Evolutionary conservation across 2,329 filamentous ascomycete genomes (phyloP).

Genomic region (Cordyceps cicadae): DNA sequence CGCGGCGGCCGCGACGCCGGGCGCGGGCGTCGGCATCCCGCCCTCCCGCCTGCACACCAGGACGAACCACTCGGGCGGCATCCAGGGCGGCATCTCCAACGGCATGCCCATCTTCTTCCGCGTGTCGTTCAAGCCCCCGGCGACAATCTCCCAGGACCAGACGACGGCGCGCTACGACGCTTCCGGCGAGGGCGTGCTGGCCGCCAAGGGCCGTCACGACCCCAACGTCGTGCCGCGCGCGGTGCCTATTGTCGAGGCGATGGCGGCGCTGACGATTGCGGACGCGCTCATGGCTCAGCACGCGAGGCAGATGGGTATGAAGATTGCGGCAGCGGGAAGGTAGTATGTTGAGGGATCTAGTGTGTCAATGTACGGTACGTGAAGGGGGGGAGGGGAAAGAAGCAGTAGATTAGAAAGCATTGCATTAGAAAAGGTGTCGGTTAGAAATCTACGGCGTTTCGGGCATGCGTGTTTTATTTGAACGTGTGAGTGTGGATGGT

Average conservation of each 20-base stretch:
- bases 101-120: constrained; percentile 81
- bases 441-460: constrained; percentile 17
- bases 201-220: constrained; percentile 90
- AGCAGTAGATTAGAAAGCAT: constrained; percentile 18
- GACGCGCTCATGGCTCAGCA: constrained; percentile 82
- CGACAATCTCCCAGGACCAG: constrained; percentile 87
- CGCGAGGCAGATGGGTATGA: constrained; percentile 39
- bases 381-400: constrained; percentile 15
- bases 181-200: constrained; percentile 60
- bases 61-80: constrained; percentile 91
- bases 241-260: constrained; percentile 73
- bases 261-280: constrained; percentile 81
- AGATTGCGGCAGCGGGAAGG: constrained; percentile 12
- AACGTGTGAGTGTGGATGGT: not conserved
- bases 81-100: constrained; percentile 93
- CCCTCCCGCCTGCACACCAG: constrained; percentile 66
- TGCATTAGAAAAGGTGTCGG: constrained; percentile 15
- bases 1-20: not conserved
- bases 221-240: constrained; percentile 77
- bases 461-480: constrained; percentile 18
- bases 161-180: constrained; percentile 73
- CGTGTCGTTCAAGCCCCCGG: constrained; percentile 88
- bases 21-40: constrained; percentile 29
- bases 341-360: not conserved
- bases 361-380: constrained; percentile 9